A percentile compares a stretch with the other conserved stretches of the same genome.
Conservation (phyloP, 768 basidiomycete genomes). For the Pulveroboletus sp. region DNA sequence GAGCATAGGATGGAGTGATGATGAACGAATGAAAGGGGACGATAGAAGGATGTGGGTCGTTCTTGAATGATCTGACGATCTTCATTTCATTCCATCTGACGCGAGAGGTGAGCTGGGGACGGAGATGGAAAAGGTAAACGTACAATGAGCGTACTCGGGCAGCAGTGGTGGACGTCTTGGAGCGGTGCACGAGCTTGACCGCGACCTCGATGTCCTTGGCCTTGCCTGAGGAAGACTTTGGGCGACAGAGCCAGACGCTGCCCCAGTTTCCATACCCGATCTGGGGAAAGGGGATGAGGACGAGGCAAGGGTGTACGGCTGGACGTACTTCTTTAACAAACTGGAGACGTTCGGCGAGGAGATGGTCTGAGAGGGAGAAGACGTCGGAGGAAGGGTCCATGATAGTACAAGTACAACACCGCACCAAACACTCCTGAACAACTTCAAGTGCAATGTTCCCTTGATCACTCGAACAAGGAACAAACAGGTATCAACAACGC, state of each 20-base stretch:
- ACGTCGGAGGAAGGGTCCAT: slow-evolving; percentile 47
- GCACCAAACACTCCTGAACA: neutral
- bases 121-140: slow-evolving; percentile 25
- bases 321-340: slow-evolving; percentile 71
- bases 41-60: slow-evolving; percentile 87
- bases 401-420: slow-evolving; percentile 27
- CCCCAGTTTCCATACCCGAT: slow-evolving; percentile 95
- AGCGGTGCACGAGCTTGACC: slow-evolving; percentile 89
- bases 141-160: slow-evolving; percentile 88
- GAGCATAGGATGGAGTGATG: slow-evolving; percentile 85
- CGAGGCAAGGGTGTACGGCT: neutral
- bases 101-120: neutral
- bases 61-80: slow-evolving; percentile 80
- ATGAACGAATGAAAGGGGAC: slow-evolving; percentile 93
- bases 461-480: slow-evolving; percentile 22
- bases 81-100: slow-evolving; percentile 98
- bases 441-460: neutral
- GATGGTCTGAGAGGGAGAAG: slow-evolving; percentile 73
- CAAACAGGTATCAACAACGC: slow-evolving; percentile 31
- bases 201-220: slow-evolving; percentile 63
- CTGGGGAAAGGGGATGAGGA: slow-evolving; percentile 35
- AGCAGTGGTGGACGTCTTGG: slow-evolving; percentile 77
- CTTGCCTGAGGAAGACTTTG: slow-evolving; percentile 47
- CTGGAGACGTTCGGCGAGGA: slow-evolving; percentile 63
- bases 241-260: slow-evolving; percentile 77